Conservation (phyloP, 495 filamentous ascomycete genomes). For the Glonium stellatum region DNA sequence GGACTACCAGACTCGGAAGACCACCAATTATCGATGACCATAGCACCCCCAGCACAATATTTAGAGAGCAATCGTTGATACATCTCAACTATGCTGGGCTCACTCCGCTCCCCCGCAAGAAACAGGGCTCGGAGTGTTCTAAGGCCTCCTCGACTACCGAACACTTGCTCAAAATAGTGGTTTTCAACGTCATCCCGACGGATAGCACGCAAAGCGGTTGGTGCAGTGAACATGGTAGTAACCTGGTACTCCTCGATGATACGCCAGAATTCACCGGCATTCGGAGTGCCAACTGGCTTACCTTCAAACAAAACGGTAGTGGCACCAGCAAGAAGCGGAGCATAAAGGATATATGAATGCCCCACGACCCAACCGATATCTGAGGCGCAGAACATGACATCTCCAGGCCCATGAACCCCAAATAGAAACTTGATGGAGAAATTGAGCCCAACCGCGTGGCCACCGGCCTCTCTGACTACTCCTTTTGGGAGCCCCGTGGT, state of each 20-base stretch:
- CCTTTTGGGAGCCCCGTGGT: constrained; percentile 88
- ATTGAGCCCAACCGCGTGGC: constrained; percentile 80
- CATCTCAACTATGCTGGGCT: constrained; percentile 74
- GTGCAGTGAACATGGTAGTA: constrained; percentile 77
- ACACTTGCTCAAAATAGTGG: constrained; percentile 48
- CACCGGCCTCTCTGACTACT: constrained; percentile 74
- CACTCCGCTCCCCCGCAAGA: constrained; percentile 82
- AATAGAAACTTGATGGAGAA: constrained; percentile 74
- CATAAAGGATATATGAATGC: constrained; percentile 59
- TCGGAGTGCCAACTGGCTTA: constrained; percentile 83
- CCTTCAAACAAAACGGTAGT: constrained; percentile 87
- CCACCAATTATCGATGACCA: constrained; percentile 94
- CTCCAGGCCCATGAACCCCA: constrained; percentile 67
- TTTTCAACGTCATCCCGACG: constrained; percentile 76
- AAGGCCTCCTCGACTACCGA: constrained; percentile 58
- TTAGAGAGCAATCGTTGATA: constrained; percentile 64
- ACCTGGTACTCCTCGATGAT: constrained; percentile 79
- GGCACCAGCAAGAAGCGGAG: constrained; percentile 72
- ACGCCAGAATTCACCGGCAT: constrained; percentile 82
- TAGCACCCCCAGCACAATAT: constrained; percentile 55
- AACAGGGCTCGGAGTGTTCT: constrained; percentile 65
- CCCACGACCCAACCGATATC: constrained; percentile 43
- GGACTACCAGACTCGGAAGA: constrained; percentile 86
- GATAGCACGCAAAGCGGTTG: constrained; percentile 81
- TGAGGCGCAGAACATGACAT: constrained; percentile 72